These are phyloP conservation scores for Talaromyces islandicus DNA, from an alignment of 2,329 filamentous ascomycete species.

Conservation along the genomic window DNA sequence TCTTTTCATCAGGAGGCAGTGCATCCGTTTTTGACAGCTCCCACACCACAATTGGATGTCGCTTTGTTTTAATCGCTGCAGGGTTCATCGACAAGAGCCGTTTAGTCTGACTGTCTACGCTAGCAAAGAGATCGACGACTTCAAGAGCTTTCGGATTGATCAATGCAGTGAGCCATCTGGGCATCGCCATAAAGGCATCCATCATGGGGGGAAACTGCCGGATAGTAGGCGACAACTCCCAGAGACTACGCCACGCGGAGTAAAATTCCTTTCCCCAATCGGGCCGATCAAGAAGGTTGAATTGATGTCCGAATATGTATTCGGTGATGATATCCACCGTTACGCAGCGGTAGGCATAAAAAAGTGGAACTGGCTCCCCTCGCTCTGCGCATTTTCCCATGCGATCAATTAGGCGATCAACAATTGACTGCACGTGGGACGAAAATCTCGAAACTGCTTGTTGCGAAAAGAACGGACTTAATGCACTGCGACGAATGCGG, in stretches of 20 bases:
- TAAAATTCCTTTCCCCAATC: slow-evolving; percentile 8
- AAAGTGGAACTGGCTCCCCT: slow-evolving; percentile 3
- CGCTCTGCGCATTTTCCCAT: slow-evolving; percentile 11
- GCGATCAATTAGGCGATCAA: slow-evolving; percentile 13
- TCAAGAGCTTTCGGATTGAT: slow-evolving; percentile 8
- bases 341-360: slow-evolving; percentile 9
- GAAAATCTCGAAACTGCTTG: slow-evolving; percentile 15
- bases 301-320: slow-evolving; percentile 9
- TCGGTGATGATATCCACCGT: slow-evolving; percentile 10
- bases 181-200: slow-evolving; percentile 10
- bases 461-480: slow-evolving; percentile 18
- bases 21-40: slow-evolving; percentile 5
- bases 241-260: slow-evolving; percentile 9
- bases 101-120: slow-evolving; percentile 6
- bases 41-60: slow-evolving; percentile 6
- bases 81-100: not conserved
- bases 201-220: slow-evolving; percentile 8
- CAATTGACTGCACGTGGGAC: slow-evolving; percentile 25
- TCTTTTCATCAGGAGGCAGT: slow-evolving; percentile 16
- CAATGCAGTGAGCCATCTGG: slow-evolving; percentile 8
- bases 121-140: slow-evolving; percentile 8
- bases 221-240: slow-evolving; percentile 10
- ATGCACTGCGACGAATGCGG: slow-evolving; percentile 13
- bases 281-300: slow-evolving; percentile 7
- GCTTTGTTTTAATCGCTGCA: slow-evolving; percentile 1